Base-by-base conservation (phyloP, 257 asterid species). In the Nicotiana benthamiana region DNA sequence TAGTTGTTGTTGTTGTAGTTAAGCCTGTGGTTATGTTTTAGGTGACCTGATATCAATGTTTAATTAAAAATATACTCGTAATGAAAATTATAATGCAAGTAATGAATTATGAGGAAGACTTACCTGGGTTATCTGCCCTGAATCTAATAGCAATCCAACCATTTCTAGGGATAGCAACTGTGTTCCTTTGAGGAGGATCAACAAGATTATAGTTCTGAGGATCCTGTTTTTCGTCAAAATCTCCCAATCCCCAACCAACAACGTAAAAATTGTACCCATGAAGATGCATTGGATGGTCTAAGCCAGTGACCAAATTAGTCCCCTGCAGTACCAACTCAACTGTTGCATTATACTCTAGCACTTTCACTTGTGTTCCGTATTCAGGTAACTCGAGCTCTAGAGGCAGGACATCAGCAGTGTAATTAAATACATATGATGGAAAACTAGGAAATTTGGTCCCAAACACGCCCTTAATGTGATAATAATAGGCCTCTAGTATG, bases 201-300 rank as follows among this genome's bases (percentile, higher is more conserved):
- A 85, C 86, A 15, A 93, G 94, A 86, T 92, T 93, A 80, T 88
- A 93, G 20, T 64, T 84, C 75, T 28, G 72, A 0, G 94, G 91
- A 20, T 91, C 94, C 3, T 6, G 80, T 0, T 13, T 4, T 64
- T 53, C 56, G 61, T 92, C 86, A 40, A 89, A 92, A 85, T 92
- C 92, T 0, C 98, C 96, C 3, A 89, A 80, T 54, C 96, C 97
- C 87, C 84, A 80, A 2, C 98, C 98, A 54, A 93, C 94, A 4
- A 89, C 86, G 32, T 87, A 92, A 85, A 93, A 91, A 18, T 85
- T 89, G 76, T 67, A 86, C 7, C 98, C 97, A 80, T 93, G 98
- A 5, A 93, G 79, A 84, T 93, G 96, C 92, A 93, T 89, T 1
- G 98, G 98, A 43, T 93, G 97, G 80, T 92, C 97, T 16, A 92